Evolutionary conservation across 164 flowering plant genomes (phyloP), one percentile per base, ranked within the genome.

Genomic region (Dillenia suffruticosa): DNA sequence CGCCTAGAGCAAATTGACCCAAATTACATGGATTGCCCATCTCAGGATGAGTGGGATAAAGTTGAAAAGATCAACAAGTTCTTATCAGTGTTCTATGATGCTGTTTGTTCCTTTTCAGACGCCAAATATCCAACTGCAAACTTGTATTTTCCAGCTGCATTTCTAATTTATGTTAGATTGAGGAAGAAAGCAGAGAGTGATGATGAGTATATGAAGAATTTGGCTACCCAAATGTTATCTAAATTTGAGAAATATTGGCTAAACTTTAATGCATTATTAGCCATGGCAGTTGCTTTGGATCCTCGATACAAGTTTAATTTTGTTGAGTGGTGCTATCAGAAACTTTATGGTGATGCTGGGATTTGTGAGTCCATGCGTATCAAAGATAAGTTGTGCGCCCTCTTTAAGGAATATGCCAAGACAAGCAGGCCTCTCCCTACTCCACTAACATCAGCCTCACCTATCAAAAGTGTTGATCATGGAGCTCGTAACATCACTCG

Each of bases 271-370:
- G 14, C 51, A 9, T 22, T 61, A 7, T 61, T 61, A 46, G 19
- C 63, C 4, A 11, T 61, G 10, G 55, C 55, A 12, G 46, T 61
- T 15, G 24, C 51, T 13, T 44, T 61, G 43, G 63, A 59, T 26
- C 63, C 63, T 40, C 53, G 63, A 24, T 48, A 61, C 22, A 61
- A 61, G 12, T 3, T 61, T 40, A 26, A 51, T 4, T 61, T 61
- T 51, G 46, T 61, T 12, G 24, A 61, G 15, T 61, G 50, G 50
- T 17, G 64, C 13, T 61, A 16, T 12, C 14, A 14, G 49, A 61
- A 61, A 40, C 56, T 61, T 26, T 26, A 61, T 51, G 22, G 22
- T 19, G 22, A 19, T 19, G 22, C 22, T 19, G 22, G 22, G 22
- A 19, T 19, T 19, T 19, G 40, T 26, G 40, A 26, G 40, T 26